phyloP scores from a whole-genome alignment of 75 land plant species.

The Sequoia sempervirens region DNA sequence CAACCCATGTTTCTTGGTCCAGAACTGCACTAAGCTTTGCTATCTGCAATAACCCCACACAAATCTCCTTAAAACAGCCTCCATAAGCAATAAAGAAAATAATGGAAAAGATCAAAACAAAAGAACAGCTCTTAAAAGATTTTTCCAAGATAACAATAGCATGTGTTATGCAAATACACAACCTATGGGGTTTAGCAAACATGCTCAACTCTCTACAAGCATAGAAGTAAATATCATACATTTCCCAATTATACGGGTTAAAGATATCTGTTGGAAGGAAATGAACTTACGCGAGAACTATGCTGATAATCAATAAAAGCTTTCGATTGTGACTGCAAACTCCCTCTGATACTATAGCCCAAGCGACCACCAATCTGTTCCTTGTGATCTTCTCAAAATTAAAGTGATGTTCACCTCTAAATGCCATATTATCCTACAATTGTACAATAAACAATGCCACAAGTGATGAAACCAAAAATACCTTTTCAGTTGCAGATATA shows the following conservation, averaged over 20 bases:
- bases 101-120: background rate
- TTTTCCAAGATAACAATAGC: background rate
- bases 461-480: conserved; percentile 5
- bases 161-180: background rate
- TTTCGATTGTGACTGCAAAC: conserved; percentile 91
- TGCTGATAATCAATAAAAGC: conserved; percentile 94
- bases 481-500: conserved; percentile 94
- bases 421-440: conserved; percentile 3
- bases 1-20: conserved; percentile 97
- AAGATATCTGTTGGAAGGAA: background rate
- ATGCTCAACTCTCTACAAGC: background rate
- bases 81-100: background rate
- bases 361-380: conserved; percentile 92
- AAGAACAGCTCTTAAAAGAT: background rate
- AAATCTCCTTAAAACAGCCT: conserved; percentile 3
- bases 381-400: conserved; percentile 11
- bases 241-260: background rate
- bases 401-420: background rate
- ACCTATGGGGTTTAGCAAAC: conserved; percentile 1
- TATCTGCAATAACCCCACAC: conserved; percentile 46
- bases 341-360: conserved; percentile 94
- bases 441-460: background rate
- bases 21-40: conserved; percentile 86
- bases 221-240: background rate
- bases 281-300: conserved; percentile 57